A percentile compares a stretch with the other conserved stretches of the same genome.
Conservation (phyloP, 2,329 filamentous ascomycete species). For the Fusarium sp. region DNA sequence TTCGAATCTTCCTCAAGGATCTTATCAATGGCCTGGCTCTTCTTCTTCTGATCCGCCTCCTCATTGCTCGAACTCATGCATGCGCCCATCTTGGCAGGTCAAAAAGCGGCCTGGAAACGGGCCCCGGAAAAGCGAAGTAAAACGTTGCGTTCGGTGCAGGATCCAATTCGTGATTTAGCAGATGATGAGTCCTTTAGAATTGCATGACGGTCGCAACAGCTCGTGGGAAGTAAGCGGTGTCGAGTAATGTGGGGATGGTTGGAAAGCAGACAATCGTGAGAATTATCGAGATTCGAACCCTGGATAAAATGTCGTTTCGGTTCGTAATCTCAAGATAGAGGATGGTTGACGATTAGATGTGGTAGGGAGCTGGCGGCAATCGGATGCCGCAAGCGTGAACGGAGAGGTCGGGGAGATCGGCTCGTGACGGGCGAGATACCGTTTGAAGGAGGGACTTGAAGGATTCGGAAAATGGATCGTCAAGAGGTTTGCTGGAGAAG, state of each 20-base stretch:
- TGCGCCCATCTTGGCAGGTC: constrained; percentile 76
- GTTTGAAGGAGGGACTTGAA: constrained; percentile 11
- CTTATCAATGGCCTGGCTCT: constrained; percentile 94
- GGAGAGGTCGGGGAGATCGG: constrained; percentile 33
- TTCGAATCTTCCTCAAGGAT: constrained; percentile 94
- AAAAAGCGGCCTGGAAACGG: constrained; percentile 26
- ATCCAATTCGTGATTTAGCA: constrained; percentile 30
- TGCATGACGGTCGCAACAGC: constrained; percentile 41
- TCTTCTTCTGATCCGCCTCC: constrained; percentile 93
- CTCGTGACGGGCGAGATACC: constrained; percentile 28
- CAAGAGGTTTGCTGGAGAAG: constrained; percentile 6
- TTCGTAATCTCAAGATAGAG: constrained; percentile 4
- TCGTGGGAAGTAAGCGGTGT: constrained; percentile 28
- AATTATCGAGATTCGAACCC: constrained; percentile 3
- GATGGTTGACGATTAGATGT: constrained; percentile 23
- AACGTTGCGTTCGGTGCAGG: constrained; percentile 12
- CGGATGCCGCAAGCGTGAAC: constrained; percentile 33
- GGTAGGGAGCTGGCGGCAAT: constrained; percentile 33
- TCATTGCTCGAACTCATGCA: constrained; percentile 92
- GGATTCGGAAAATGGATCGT: constrained; percentile 1
- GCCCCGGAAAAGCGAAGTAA: constrained; percentile 20
- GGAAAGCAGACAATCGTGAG: constrained; percentile 1
- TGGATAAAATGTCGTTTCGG: constrained; percentile 5
- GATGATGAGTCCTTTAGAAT: constrained; percentile 38
- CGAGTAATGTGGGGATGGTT: constrained; percentile 17